Evolutionary conservation across 2,329 filamentous ascomycete genomes (phyloP).

Genomic region (Curvularia eragrostidis): DNA sequence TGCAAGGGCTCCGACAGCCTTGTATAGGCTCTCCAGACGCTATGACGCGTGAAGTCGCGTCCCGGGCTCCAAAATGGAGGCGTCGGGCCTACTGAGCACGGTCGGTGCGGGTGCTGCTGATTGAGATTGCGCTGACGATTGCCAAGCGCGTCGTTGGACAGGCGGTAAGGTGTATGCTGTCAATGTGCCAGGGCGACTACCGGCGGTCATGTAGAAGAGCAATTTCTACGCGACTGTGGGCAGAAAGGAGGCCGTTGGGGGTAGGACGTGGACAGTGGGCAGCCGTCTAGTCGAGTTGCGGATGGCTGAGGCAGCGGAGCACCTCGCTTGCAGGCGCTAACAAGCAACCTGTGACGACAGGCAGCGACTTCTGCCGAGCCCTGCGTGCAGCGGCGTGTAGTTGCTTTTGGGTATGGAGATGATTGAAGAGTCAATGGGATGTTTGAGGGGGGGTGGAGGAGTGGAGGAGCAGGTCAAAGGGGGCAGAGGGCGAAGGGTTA

Average conservation of each 20-base stretch:
- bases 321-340: constrained; percentile 45
- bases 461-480: not conserved
- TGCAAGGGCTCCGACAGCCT: constrained; percentile 35
- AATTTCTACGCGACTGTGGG: constrained; percentile 23
- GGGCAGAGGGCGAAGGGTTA: not conserved
- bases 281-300: constrained; percentile 38
- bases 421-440: constrained; percentile 4
- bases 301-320: constrained; percentile 42
- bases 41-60: constrained; percentile 53
- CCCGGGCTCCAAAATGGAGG: constrained; percentile 33
- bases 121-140: constrained; percentile 46
- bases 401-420: constrained; percentile 6
- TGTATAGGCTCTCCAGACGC: constrained; percentile 39
- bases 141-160: constrained; percentile 25
- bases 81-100: constrained; percentile 32
- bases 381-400: constrained; percentile 17
- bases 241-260: constrained; percentile 31
- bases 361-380: constrained; percentile 17
- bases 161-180: constrained; percentile 24
- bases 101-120: constrained; percentile 32
- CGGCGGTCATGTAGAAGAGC: constrained; percentile 25
- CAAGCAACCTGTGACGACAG: constrained; percentile 36
- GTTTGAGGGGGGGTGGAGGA: too few species aligned
- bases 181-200: constrained; percentile 25
- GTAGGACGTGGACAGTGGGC: constrained; percentile 28